These are phyloP conservation scores for Lumnitzera racemosa DNA, from an alignment of 345 rosid species.

Conservation along the genomic window DNA sequence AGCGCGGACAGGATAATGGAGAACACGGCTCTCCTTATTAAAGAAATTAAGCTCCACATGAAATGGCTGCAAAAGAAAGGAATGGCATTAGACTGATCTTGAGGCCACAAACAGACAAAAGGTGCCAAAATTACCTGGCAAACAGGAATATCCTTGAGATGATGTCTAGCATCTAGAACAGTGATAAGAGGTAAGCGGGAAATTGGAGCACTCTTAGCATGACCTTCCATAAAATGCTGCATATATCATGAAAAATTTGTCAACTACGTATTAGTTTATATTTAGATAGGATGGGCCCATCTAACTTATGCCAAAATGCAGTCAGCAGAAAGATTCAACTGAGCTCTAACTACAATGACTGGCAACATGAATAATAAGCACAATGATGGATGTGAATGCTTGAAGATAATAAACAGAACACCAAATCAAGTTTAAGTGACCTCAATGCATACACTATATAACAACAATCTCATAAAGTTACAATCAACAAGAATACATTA, in stretches of 20 bases:
- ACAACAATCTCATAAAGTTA: too few species aligned
- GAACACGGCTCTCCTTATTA: conserved; percentile 83
- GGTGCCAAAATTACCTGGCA: conserved; percentile 52
- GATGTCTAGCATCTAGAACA: conserved; percentile 58
- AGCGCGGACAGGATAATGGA: conserved; percentile 91
- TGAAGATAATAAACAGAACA: neutral
- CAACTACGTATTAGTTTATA: conserved; percentile 1
- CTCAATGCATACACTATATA: too few species aligned
- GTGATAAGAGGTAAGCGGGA: conserved; percentile 84
- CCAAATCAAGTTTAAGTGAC: too few species aligned
- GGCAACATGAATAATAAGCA: neutral
- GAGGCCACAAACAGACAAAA: conserved; percentile 12
- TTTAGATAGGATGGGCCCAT: neutral
- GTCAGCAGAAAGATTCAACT: too few species aligned
- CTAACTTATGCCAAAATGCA: too few species aligned
- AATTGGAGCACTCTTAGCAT: conserved; percentile 88
- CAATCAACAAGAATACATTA: too few species aligned
- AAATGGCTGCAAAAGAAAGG: conserved; percentile 61
- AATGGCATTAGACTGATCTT: conserved; percentile 22
- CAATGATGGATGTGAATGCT: neutral
- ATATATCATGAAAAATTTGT: conserved; percentile 16
- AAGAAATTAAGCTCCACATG: conserved; percentile 98
- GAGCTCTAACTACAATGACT: too few species aligned
- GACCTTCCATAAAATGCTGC: conserved; percentile 99
- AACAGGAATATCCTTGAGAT: conserved; percentile 77